Evolutionary conservation across 202 grass and related monocot genomes (phyloP).

Genomic region (Alloteropsis angusta): DNA sequence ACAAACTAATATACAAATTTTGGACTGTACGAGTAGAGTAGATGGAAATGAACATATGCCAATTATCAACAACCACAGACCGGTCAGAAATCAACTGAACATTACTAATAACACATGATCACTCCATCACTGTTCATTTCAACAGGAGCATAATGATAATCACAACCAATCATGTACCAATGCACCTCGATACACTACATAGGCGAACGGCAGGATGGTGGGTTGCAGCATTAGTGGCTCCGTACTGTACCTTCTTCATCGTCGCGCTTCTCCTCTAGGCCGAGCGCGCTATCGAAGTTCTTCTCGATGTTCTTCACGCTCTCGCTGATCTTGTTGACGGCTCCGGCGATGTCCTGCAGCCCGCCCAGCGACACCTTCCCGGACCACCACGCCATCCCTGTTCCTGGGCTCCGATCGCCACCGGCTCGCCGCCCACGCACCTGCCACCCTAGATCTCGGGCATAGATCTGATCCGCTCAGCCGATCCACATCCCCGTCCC

Average conservation of each 20-base stretch:
- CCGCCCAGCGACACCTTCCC: conserved; percentile 73
- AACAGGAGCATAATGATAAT: background rate
- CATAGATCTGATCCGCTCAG: conserved; percentile 42
- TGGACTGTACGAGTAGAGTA: background rate
- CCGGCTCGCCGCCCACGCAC: background rate
- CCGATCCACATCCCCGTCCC: conserved; percentile 14
- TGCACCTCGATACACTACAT: background rate
- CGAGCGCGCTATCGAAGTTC: conserved; percentile 92
- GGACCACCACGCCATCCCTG: conserved; percentile 83
- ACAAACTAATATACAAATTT: background rate
- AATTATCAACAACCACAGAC: background rate
- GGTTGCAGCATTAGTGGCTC: background rate
- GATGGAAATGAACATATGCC: background rate
- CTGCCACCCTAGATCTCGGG: conserved; percentile 38
- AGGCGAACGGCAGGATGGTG: background rate
- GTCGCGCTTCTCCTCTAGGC: conserved; percentile 80
- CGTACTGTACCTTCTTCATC: conserved; percentile 52
- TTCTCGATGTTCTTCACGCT: conserved; percentile 99
- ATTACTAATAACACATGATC: background rate
- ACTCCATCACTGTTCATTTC: background rate
- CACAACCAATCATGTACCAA: background rate
- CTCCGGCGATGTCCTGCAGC: conserved; percentile 90
- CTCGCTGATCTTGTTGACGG: conserved; percentile 93
- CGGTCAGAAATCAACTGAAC: background rate
- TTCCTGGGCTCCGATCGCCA: conserved; percentile 8